phyloP scores from a whole-genome alignment of 2,329 filamentous ascomycete species.

The Albophoma yamanashiensis region DNA sequence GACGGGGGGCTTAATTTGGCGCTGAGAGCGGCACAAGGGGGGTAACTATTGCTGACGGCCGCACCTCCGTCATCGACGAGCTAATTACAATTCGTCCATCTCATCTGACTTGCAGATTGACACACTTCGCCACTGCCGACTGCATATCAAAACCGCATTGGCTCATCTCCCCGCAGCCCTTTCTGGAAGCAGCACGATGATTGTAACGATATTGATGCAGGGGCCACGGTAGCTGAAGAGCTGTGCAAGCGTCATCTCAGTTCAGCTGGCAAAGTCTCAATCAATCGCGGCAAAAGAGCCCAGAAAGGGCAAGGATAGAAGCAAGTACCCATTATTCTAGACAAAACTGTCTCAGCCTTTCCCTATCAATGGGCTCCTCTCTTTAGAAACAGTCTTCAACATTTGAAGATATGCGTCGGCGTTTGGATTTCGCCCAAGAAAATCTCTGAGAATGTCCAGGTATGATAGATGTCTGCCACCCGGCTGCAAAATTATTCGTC shows the following conservation, averaged over 20 bases:
- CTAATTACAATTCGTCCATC: neutral
- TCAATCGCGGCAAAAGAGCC: too few species aligned
- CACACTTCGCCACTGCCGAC: neutral
- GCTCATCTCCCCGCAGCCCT: too few species aligned
- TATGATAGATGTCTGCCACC: neutral
- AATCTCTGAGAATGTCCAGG: neutral
- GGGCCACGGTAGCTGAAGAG: too few species aligned
- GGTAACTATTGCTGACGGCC: neutral
- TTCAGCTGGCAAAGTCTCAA: too few species aligned
- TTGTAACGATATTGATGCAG: too few species aligned
- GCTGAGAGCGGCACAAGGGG: neutral
- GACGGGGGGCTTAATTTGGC: neutral
- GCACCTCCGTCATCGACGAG: neutral
- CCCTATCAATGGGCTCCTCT: too few species aligned
- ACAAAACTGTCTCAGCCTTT: too few species aligned
- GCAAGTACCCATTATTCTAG: too few species aligned
- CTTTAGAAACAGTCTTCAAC: neutral
- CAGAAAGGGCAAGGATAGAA: too few species aligned
- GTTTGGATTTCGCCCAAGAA: neutral
- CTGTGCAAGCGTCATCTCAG: too few species aligned
- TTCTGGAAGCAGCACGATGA: too few species aligned
- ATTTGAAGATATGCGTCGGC: neutral
- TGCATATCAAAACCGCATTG: neutral
- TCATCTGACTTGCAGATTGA: neutral
- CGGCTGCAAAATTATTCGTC: neutral